Conservation (phyloP, 495 filamentous ascomycete species). For the Viridothelium virens region DNA sequence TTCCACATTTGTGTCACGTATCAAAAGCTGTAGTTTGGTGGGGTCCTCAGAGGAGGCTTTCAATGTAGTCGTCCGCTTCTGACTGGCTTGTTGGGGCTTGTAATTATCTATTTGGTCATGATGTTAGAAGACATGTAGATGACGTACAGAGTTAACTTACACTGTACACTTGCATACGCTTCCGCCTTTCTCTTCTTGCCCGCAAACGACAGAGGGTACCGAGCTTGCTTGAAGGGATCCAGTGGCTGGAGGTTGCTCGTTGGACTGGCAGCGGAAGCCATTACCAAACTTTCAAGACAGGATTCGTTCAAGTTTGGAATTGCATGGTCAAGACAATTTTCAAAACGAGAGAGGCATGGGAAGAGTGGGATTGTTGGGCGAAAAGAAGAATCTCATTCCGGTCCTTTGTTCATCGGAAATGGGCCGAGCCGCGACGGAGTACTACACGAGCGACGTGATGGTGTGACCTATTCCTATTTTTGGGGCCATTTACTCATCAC, state of each 20-base stretch:
- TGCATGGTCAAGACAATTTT: not conserved
- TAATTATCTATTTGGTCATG: constrained; percentile 16
- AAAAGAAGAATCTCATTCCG: too few relatives aligned
- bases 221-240: constrained; percentile 8
- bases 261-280: not conserved
- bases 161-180: not conserved
- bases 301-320: not conserved
- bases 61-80: constrained; percentile 14
- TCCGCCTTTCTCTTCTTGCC: constrained; percentile 7
- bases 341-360: not conserved
- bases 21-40: not conserved
- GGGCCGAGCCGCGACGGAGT: too few relatives aligned
- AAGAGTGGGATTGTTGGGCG: too few relatives aligned
- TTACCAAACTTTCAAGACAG: not conserved
- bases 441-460: too few relatives aligned
- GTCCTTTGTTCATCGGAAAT: too few relatives aligned
- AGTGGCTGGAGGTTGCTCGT: not conserved
- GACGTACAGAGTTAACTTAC: not conserved
- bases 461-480: too few relatives aligned
- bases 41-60: not conserved
- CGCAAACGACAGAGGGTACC: not conserved
- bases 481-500: too few relatives aligned
- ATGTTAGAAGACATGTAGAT: not conserved
- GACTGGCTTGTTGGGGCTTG: constrained; percentile 19
- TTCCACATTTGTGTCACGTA: constrained; percentile 17